Evolutionary conservation across 306 rosid species (phyloP).

Genomic region (Vicia sativa): DNA sequence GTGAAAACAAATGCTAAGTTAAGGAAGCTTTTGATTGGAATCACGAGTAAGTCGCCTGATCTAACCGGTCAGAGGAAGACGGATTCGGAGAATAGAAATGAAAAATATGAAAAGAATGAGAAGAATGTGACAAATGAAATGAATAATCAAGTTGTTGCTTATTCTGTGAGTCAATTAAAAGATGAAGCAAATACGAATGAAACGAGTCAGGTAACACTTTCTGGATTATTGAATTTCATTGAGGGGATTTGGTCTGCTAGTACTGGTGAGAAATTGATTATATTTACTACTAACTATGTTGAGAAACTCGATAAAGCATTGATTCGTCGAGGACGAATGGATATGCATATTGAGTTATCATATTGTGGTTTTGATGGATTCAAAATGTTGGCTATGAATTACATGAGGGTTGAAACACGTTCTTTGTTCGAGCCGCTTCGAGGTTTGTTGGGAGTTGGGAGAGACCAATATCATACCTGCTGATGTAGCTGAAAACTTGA

Average conservation of each 20-base stretch:
- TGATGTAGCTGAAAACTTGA: slow-evolving; percentile 76
- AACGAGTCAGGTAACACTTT: slow-evolving; percentile 58
- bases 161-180: not conserved
- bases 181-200: slow-evolving; percentile 24
- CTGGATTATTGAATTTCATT: slow-evolving; percentile 68
- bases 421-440: slow-evolving; percentile 35
- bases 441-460: slow-evolving; percentile 35
- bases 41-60: slow-evolving; percentile 31
- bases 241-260: slow-evolving; percentile 82
- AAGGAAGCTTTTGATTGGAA: too few species aligned
- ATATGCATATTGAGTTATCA: slow-evolving; percentile 65
- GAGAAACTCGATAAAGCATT: slow-evolving; percentile 78
- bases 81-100: slow-evolving; percentile 29
- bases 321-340: slow-evolving; percentile 74
- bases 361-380: slow-evolving; percentile 66
- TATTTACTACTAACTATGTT: slow-evolving; percentile 67
- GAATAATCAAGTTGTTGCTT: not conserved
- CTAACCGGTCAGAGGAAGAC: slow-evolving; percentile 50
- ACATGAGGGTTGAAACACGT: slow-evolving; percentile 49
- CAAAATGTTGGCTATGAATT: slow-evolving; percentile 59
- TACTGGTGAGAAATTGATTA: slow-evolving; percentile 58
- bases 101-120: slow-evolving; percentile 24
- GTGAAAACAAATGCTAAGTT: too few species aligned
- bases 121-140: not conserved
- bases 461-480: slow-evolving; percentile 55